These are phyloP conservation scores for Alternaria tenuissima DNA, from an alignment of 2,329 filamentous ascomycete genomes.

Conservation along the genomic window DNA sequence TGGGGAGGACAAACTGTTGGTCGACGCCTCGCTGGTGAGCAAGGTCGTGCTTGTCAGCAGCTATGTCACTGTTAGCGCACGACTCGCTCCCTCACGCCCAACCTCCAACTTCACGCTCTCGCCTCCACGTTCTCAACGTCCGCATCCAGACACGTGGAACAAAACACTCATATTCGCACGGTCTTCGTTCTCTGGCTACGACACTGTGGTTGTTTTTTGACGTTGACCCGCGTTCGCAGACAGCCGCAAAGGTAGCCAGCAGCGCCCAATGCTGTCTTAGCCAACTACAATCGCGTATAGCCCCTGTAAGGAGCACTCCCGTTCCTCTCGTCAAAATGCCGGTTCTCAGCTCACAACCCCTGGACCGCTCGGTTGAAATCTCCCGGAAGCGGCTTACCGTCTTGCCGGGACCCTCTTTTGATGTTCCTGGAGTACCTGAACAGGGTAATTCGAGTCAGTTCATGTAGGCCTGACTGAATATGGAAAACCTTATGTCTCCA, in stretches of 20 bases:
- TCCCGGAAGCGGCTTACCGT: conserved; percentile 19
- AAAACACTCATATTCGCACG: background rate
- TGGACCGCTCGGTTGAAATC: conserved; percentile 22
- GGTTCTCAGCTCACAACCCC: conserved; percentile 16
- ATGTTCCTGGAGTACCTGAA: conserved; percentile 10
- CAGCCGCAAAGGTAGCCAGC: conserved; percentile 6
- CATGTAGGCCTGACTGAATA: conserved; percentile 1
- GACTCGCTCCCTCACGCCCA: conserved; percentile 13
- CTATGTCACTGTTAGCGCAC: conserved; percentile 19
- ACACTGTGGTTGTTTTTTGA: conserved; percentile 1
- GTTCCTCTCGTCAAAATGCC: conserved; percentile 7
- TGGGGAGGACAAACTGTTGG: conserved; percentile 8
- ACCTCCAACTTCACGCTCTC: conserved; percentile 1
- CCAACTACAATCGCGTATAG: background rate
- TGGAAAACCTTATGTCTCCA: background rate
- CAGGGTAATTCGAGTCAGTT: conserved; percentile 15
- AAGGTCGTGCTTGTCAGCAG: conserved; percentile 1
- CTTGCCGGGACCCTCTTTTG: conserved; percentile 7
- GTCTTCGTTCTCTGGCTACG: background rate
- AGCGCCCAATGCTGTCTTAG: conserved; percentile 5
- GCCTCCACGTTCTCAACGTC: conserved; percentile 17
- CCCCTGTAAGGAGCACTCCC: conserved; percentile 1
- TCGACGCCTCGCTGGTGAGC: background rate
- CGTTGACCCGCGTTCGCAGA: conserved; percentile 14
- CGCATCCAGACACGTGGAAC: conserved; percentile 9